phyloP scores from a whole-genome alignment of 352 stramenopile genomes.

The Globisporangium alternatum region DNA sequence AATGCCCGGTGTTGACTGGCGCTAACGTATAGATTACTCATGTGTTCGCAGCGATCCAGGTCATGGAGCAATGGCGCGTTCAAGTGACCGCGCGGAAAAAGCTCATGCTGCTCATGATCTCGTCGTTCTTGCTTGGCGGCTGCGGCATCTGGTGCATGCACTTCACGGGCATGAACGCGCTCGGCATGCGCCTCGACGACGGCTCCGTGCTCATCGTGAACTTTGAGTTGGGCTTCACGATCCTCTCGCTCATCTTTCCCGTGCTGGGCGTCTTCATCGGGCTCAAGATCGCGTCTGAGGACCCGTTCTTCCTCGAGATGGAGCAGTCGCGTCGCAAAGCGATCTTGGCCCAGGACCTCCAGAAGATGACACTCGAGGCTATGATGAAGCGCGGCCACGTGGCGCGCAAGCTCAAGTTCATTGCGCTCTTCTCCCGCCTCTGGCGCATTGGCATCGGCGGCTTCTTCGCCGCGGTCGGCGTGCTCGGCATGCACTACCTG shows the following conservation, averaged over 20 bases:
- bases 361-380: slow-evolving; percentile 37
- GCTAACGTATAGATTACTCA: background rate
- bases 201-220: slow-evolving; percentile 34
- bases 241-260: slow-evolving; percentile 53
- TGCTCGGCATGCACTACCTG: slow-evolving; percentile 77
- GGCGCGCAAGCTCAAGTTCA: slow-evolving; percentile 44
- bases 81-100: slow-evolving; percentile 31
- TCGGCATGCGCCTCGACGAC: slow-evolving; percentile 33
- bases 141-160: slow-evolving; percentile 74
- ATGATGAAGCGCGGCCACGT: slow-evolving; percentile 51
- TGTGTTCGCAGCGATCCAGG: slow-evolving; percentile 42
- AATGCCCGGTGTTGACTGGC: background rate
- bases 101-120: slow-evolving; percentile 35
- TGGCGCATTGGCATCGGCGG: slow-evolving; percentile 46
- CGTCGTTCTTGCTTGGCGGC: slow-evolving; percentile 44
- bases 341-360: slow-evolving; percentile 31
- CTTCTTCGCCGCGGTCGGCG: slow-evolving; percentile 49
- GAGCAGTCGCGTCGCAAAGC: slow-evolving; percentile 38
- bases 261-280: slow-evolving; percentile 55
- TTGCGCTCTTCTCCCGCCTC: slow-evolving; percentile 59
- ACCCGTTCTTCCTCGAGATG: slow-evolving; percentile 65
- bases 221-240: slow-evolving; percentile 54
- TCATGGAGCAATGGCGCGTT: slow-evolving; percentile 73
- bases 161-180: slow-evolving; percentile 69
- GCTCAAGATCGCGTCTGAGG: slow-evolving; percentile 47